Base-by-base conservation (phyloP, 305 asterid genomes). In the Nicotiana rustica region DNA sequence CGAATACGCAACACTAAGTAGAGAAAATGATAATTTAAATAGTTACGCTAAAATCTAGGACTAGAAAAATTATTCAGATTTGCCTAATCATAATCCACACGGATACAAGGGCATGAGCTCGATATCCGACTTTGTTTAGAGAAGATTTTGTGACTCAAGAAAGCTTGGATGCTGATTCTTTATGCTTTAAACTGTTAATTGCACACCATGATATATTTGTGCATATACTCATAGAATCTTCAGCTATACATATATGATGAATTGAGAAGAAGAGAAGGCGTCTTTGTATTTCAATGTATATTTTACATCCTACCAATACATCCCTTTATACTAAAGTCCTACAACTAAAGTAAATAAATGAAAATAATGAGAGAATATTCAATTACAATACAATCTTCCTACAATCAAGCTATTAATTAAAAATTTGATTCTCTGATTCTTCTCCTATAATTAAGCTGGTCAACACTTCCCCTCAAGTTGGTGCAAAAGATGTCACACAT, bases 1-100 rank as follows among this genome's bases (percentile, higher is more conserved):
- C 14, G 38, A 25, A 64, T 64, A 25, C 69, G 14, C 38, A 62
- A 62, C 15, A 25, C 1, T 15, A 25, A 64, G 8, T 64, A 64
- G 12, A 21, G 15, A 61, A 62, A 21, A 21, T 62, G 35, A 21
- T 10, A 4, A 59, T 59, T 59, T 59, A 59, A 59, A 59, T n/a
- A n/a, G 25, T n/a, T 64, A 64, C 9, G 69, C 31, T 7, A 2
- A 38, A 69, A n/a, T 69, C 5, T 69, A 68, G 56, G 55, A 69
- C 77, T 69, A 38, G 77, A 69, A 38, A 69, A 69, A 38, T 69
- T 33, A 69, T 69, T 69, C n/a, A 38, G 41, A 9, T 38, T 38
- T 38, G 33, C 57, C n/a, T 18, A 38, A 38, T 67, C 18, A n/a
- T 67, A 41, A 29, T 29, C 31, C 31, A 67, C 75, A 15, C 75